These are phyloP conservation scores for Populus trichocarpa DNA, from an alignment of 441 rosid species.

Conservation along the genomic window DNA sequence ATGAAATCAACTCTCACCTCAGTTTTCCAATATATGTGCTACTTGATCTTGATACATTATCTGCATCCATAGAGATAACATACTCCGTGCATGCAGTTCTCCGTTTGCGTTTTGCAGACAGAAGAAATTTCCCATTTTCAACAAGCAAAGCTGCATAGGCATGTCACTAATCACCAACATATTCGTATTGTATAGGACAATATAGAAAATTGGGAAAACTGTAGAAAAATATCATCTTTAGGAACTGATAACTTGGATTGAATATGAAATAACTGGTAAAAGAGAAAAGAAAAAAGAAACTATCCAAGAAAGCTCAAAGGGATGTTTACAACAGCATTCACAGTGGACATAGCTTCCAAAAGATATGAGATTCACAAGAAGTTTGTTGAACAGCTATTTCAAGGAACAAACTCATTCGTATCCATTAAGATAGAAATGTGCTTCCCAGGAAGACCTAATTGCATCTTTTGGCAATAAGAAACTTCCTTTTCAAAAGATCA, in stretches of 20 bases:
- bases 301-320: background rate
- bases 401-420: background rate
- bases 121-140: slow-evolving; percentile 97
- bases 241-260: background rate
- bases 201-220: background rate
- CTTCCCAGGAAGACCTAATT: background rate
- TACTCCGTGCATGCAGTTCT: slow-evolving; percentile 93
- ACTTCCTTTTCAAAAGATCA: background rate
- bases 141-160: slow-evolving; percentile 67
- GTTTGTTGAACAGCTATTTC: background rate
- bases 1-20: slow-evolving; percentile 40
- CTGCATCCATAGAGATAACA: slow-evolving; percentile 87
- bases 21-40: slow-evolving; percentile 83
- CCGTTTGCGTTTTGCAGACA: slow-evolving; percentile 85
- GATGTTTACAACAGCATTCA: background rate
- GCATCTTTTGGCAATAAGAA: background rate
- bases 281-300: too few relatives aligned
- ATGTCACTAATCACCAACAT: background rate
- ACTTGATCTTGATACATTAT: slow-evolving; percentile 86
- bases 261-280: background rate
- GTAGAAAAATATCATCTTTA: background rate
- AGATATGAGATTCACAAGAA: background rate
- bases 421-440: background rate
- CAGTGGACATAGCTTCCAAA: background rate
- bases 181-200: background rate